Conservation (phyloP, 805 yeast species). For the Teunomyces pallodes region DNA sequence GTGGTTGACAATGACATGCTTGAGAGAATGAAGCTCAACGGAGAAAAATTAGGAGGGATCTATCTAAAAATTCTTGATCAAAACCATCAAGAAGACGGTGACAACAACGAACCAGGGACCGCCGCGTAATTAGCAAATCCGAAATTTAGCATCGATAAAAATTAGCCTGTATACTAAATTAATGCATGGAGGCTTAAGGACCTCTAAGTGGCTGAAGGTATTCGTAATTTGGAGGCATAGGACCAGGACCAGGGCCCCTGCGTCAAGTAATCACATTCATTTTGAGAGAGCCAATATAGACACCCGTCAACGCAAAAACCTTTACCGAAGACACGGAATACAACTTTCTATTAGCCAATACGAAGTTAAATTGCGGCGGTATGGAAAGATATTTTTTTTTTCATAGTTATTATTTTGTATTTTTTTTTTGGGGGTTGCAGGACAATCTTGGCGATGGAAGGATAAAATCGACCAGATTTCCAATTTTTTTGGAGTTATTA, state of each 20-base stretch:
- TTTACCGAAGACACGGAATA: conserved; percentile 3
- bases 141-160: background rate
- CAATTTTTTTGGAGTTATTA: background rate
- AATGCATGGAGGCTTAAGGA: background rate
- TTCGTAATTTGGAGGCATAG: background rate
- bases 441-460: conserved; percentile 2
- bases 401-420: background rate
- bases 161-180: background rate
- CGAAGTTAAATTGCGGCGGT: conserved; percentile 1
- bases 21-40: conserved; percentile 38
- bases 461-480: background rate
- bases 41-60: conserved; percentile 30
- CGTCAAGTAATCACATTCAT: background rate
- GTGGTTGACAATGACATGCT: conserved; percentile 24
- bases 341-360: conserved; percentile 1
- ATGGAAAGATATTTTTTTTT: background rate
- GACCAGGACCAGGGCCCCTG: background rate
- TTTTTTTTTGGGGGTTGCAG: background rate
- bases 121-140: background rate
- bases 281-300: background rate
- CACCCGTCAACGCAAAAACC: background rate
- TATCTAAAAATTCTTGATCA: conserved; percentile 23
- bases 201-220: background rate
- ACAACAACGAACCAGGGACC: background rate
- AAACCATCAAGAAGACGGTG: conserved; percentile 9